Evolutionary conservation across 2,329 filamentous ascomycete genomes (phyloP), one percentile per base, ranked within the genome.

Genomic region (Alternaria sp.): DNA sequence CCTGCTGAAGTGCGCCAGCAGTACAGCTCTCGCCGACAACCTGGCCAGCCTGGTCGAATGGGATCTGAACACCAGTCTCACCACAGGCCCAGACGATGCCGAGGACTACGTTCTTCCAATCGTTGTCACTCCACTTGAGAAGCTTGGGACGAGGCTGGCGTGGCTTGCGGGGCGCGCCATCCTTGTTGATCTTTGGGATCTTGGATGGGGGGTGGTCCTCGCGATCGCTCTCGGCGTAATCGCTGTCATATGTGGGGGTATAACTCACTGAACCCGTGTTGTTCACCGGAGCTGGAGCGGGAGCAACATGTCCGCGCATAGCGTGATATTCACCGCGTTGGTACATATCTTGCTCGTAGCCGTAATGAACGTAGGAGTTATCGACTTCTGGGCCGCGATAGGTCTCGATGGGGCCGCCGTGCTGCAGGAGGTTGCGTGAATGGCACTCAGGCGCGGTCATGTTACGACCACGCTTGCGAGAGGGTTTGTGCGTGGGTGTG

Each of bases 1-100:
- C 76, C 60, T 79, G 77, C 54, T 79, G 75, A 19, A 79, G 55
- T 13, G 75, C 76, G 28, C 72, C 63, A 3, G 69, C 70, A 15
- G 76, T 74, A 45, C 72, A 74, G 15, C 49, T 65, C 19, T 64
- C 51, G 15, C 67, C 62, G 6, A 79, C 68, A 8, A 74, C 12
- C 30, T 71, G 66, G 10, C 76, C 74, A 28, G 73, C 75, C 57
- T 73, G 68, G 5, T 69, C 70, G 46, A 77, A 79, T 4, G 75
- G 75, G 26, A 79, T 75, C 7, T 63, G 59, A n/a, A 77, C 50
- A 10, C 69, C 68, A 30, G 51, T 64, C 47, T 77, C 72, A 13
- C 75, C 76, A 43, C 74, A 77, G 52, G 73, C 74, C 67, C 69
- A 74, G 17, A 78, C 68, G 43, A 79, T 66, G 13, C 71, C 74